phyloP scores from a whole-genome alignment of 2,329 filamentous ascomycete genomes.

The Ustilaginoidea virens region DNA sequence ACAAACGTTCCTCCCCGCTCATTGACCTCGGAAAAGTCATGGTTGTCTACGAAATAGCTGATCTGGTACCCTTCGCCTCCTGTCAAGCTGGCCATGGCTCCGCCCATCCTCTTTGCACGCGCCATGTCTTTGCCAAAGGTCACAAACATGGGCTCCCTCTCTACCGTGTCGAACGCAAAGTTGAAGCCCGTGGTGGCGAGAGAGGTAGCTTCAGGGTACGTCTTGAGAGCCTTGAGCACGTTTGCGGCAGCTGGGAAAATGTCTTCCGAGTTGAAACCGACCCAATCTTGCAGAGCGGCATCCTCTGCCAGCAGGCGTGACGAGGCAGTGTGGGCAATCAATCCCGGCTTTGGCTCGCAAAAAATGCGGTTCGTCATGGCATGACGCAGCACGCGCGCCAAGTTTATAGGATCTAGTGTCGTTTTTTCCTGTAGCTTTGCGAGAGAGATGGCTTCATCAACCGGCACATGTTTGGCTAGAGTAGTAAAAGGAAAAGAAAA shows the following conservation, averaged over 20 bases:
- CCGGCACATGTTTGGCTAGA: slow-evolving; percentile 33
- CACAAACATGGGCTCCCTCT: slow-evolving; percentile 36
- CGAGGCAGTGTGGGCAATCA: slow-evolving; percentile 38
- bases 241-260: slow-evolving; percentile 32
- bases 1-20: slow-evolving; percentile 32
- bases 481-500: neutral
- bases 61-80: slow-evolving; percentile 41
- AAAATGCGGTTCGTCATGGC: slow-evolving; percentile 44
- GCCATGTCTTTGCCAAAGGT: slow-evolving; percentile 32
- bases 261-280: slow-evolving; percentile 39
- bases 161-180: slow-evolving; percentile 32
- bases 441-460: slow-evolving; percentile 27
- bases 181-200: slow-evolving; percentile 35
- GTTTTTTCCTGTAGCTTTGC: slow-evolving; percentile 29
- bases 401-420: slow-evolving; percentile 30
- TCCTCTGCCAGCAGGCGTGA: slow-evolving; percentile 36
- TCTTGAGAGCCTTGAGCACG: slow-evolving; percentile 27
- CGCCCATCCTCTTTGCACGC: slow-evolving; percentile 35
- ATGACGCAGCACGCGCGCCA: slow-evolving; percentile 35
- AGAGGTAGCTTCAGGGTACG: slow-evolving; percentile 31
- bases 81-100: slow-evolving; percentile 38
- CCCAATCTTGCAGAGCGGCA: slow-evolving; percentile 32
- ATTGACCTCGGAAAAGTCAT: slow-evolving; percentile 34
- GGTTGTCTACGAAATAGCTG: slow-evolving; percentile 34
- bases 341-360: slow-evolving; percentile 30